phyloP scores from a whole-genome alignment of 1,284 basidiomycete genomes.

The Leccinum huronense region DNA sequence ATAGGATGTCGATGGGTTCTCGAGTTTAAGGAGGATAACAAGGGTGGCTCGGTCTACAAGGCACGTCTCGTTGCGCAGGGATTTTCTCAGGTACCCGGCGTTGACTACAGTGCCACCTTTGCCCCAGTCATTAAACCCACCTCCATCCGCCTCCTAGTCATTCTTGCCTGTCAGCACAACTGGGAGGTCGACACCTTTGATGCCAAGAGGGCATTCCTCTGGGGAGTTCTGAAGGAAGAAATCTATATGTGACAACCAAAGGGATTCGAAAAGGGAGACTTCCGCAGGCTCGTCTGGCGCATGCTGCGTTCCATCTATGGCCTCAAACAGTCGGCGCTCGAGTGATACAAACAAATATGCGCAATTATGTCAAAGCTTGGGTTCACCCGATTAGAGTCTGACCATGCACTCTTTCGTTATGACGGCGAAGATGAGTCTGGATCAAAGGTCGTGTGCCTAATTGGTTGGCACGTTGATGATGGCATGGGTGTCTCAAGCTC shows the following conservation, averaged over 20 bases:
- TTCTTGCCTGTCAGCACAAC: neutral
- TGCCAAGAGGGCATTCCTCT: neutral
- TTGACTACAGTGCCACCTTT: slow-evolving; percentile 6
- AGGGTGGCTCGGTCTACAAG: neutral
- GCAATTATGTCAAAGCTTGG: neutral
- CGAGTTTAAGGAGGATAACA: slow-evolving; percentile 8
- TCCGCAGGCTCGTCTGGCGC: neutral
- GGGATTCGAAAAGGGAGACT: slow-evolving; percentile 2
- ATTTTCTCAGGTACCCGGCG: neutral
- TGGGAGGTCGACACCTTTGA: slow-evolving; percentile 10
- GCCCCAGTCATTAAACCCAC: slow-evolving; percentile 4
- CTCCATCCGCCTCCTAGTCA: neutral
- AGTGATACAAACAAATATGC: slow-evolving; percentile 12
- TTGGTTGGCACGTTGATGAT: slow-evolving; percentile 7
- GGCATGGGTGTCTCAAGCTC: neutral
- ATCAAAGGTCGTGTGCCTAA: too few species aligned
- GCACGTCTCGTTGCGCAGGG: slow-evolving; percentile 1
- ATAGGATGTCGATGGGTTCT: slow-evolving; percentile 5
- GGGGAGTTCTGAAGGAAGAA: slow-evolving; percentile 1
- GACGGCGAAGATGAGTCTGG: neutral
- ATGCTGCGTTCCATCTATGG: slow-evolving; percentile 9
- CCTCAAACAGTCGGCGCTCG: slow-evolving; percentile 3
- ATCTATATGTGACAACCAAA: slow-evolving; percentile 10
- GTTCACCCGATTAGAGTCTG: neutral
- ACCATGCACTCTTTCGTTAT: slow-evolving; percentile 18